Evolutionary conservation across 2,329 filamentous ascomycete species (phyloP), one percentile per base, ranked within the genome.

Genomic region (Aspergillus brasiliensis): DNA sequence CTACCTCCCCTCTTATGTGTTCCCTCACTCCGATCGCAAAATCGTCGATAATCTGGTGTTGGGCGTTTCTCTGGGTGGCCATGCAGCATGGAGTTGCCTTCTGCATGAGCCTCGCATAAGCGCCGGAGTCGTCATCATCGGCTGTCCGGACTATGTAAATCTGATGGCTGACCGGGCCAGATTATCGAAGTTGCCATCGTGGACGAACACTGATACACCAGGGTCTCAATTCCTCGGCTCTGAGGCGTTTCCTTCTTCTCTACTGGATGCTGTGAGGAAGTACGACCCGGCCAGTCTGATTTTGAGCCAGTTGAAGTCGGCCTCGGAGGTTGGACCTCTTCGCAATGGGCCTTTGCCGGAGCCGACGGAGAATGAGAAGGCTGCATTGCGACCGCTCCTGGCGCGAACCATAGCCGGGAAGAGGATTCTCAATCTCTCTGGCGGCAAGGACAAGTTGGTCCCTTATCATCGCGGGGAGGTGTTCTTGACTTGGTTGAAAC

Each of bases 1-100:
- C 67, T 85, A 92, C 58, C 80, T 96, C 2, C 86, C 86, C n/a
- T 87, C 87, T 0, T 96, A 93, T 71, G 78, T 95, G 21, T 89
- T 91, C 68, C 82, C 83, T 4, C 77, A 77, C 60, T 63, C 78
- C 1, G 76, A 79, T n/a, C 68, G 78, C 58, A 74, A 67, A 5
- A 81, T 87, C 52, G 76, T 75, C 13, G 83, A 87, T 54, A 88
- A 97, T 73, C 75, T 96, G 10, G 90, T 89, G 10, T 81, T 96
- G 40, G 95, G 95, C 0, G 86, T 96, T 59, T 94, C 90, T 23
- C 80, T 98, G 0, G 95, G 95, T 5, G 95, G 91, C 0, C 95
- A 98, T 74, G 87, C 90, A 11, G 88, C 89, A 1, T 98, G 94
- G 92, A 90, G 96, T 71, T 84, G 87, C 27, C 77, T 97, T 60